These are phyloP conservation scores for Starmerella davenportii DNA, from an alignment of 805 yeast genomes.

Conservation along the genomic window DNA sequence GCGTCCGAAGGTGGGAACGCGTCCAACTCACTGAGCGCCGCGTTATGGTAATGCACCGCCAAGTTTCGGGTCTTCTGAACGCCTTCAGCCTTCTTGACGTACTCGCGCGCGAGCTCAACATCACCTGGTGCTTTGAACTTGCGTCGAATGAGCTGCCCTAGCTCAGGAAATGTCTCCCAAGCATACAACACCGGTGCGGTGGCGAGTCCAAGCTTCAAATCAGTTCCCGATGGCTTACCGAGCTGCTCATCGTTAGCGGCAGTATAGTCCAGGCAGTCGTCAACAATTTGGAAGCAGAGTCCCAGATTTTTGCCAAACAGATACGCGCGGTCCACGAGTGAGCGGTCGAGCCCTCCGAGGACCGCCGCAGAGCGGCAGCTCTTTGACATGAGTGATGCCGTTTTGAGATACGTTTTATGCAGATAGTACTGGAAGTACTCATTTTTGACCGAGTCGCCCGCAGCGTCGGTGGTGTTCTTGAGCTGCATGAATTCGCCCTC, in stretches of 20 bases:
- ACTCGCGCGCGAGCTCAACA: slow-evolving; percentile 57
- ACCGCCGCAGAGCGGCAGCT: slow-evolving; percentile 87
- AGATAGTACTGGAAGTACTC: slow-evolving; percentile 84
- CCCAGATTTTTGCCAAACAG: slow-evolving; percentile 88
- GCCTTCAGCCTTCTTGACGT: slow-evolving; percentile 57
- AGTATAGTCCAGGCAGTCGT: slow-evolving; percentile 89
- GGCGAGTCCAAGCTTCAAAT: slow-evolving; percentile 79
- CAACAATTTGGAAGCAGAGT: slow-evolving; percentile 87
- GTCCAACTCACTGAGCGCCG: slow-evolving; percentile 50
- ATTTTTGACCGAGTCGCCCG: slow-evolving; percentile 29
- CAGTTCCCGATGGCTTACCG: slow-evolving; percentile 95
- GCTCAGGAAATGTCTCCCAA: slow-evolving; percentile 71
- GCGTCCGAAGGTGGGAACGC: slow-evolving; percentile 76
- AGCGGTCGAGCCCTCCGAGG: slow-evolving; percentile 61
- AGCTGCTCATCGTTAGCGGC: slow-evolving; percentile 54
- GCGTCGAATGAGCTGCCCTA: slow-evolving; percentile 69
- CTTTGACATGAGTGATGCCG: slow-evolving; percentile 87
- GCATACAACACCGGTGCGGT: slow-evolving; percentile 94
- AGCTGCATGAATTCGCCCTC: slow-evolving; percentile 99
- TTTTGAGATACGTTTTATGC: slow-evolving; percentile 87
- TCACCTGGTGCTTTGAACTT: slow-evolving; percentile 72
- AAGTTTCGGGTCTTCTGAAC: slow-evolving; percentile 54
- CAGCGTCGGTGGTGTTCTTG: slow-evolving; percentile 62
- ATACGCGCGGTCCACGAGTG: slow-evolving; percentile 68
- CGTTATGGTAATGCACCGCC: slow-evolving; percentile 61